A percentile compares a stretch with the other conserved stretches of the same genome.
phyloP scores from a whole-genome alignment of 176 grass and related monocot genomes.

The Musa schizocarpa region DNA sequence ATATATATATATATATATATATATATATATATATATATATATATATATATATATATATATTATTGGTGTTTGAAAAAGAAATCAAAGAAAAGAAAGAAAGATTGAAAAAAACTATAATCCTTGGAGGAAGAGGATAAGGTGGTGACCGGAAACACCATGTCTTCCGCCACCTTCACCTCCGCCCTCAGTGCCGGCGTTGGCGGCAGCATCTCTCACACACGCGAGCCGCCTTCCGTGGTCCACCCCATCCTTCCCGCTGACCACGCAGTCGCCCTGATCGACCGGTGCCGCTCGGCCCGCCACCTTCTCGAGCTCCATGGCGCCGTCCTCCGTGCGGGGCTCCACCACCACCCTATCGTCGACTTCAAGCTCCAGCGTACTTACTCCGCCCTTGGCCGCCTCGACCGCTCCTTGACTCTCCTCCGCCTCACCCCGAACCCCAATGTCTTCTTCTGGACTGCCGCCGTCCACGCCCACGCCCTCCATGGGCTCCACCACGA shows the following conservation, averaged over 20 bases:
- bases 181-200: conserved; percentile 7
- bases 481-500: conserved; percentile 39
- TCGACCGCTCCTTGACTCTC: conserved; percentile 45
- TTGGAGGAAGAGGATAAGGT: background rate
- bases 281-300: conserved; percentile 30
- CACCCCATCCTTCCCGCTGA: conserved; percentile 19
- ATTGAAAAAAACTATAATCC: background rate
- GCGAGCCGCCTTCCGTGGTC: background rate
- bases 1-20: too few relatives aligned
- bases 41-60: too few relatives aligned
- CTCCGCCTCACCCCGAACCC: conserved; percentile 46
- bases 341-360: conserved; percentile 41
- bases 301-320: conserved; percentile 59
- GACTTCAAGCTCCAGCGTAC: conserved; percentile 68
- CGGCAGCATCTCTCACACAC: background rate
- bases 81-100: too few relatives aligned
- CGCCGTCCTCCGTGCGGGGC: conserved; percentile 36
- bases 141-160: background rate
- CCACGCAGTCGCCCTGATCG: conserved; percentile 37
- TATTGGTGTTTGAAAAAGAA: background rate
- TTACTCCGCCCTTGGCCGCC: conserved; percentile 44
- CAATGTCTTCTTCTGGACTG: conserved; percentile 63
- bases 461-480: conserved; percentile 66
- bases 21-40: too few relatives aligned
- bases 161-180: conserved; percentile 11